Evolutionary conservation across 306 rosid genomes (phyloP).

Genomic region (Arachis stenosperma): DNA sequence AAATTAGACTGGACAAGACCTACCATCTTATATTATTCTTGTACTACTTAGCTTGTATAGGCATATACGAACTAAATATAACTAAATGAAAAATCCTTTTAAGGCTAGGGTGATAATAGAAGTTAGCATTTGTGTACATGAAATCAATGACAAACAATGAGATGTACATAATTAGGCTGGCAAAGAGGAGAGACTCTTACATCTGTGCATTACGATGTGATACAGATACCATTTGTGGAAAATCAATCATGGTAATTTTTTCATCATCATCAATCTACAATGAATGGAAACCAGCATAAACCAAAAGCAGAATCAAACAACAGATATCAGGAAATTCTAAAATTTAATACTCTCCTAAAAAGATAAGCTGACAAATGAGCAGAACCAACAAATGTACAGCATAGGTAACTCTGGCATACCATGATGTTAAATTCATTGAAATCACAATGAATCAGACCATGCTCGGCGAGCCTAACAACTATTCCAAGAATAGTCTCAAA

Average conservation of each 20-base stretch:
- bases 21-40: no score
- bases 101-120: neutral
- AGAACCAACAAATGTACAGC: conserved; percentile 15
- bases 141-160: conserved; percentile 8
- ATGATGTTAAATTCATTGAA: conserved; percentile 92
- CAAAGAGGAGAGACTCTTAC: conserved; percentile 54
- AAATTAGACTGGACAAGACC: no score
- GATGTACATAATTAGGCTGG: conserved; percentile 2
- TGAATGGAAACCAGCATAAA: conserved; percentile 20
- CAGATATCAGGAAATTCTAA: neutral
- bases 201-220: conserved; percentile 89
- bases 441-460: conserved; percentile 96
- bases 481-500: conserved; percentile 77
- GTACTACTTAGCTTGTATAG: no score
- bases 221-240: conserved; percentile 96
- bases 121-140: neutral
- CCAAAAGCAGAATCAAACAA: conserved; percentile 31
- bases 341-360: conserved; percentile 8
- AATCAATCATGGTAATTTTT: conserved; percentile 86
- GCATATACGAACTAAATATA: conserved; percentile 9
- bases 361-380: neutral
- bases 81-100: conserved; percentile 19
- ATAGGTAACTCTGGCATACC: conserved; percentile 53
- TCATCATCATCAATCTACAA: conserved; percentile 83
- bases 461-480: conserved; percentile 82